Percentiles rank a stretch among this genome's conserved stretches.
Conservation (phyloP, 768 basidiomycete species). For the Suillus brevipes region DNA sequence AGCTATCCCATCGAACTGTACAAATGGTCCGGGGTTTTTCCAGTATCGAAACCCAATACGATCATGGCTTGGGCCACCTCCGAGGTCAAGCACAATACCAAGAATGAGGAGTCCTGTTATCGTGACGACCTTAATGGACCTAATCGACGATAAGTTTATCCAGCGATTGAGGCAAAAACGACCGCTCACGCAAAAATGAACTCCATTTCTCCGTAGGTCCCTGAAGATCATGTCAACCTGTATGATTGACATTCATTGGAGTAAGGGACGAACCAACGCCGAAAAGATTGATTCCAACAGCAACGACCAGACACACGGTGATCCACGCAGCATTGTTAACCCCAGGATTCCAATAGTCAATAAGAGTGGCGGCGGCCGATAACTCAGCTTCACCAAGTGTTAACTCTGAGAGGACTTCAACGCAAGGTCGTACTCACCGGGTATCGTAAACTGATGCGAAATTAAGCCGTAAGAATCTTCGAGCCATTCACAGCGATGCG, state of each 20-base stretch:
- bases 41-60: neutral
- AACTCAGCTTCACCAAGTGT: neutral
- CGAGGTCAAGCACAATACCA: neutral
- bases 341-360: neutral
- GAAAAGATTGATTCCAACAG: neutral
- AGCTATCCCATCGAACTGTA: neutral
- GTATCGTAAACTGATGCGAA: neutral
- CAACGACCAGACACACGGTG: neutral
- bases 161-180: neutral
- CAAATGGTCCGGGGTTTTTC: neutral
- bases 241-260: neutral
- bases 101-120: neutral
- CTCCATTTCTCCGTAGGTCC: neutral
- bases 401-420: neutral
- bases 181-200: neutral
- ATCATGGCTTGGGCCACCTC: neutral
- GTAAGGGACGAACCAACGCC: neutral
- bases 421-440: neutral
- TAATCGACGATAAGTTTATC: neutral
- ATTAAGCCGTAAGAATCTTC: neutral
- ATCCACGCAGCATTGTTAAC: neutral
- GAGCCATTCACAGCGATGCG: neutral
- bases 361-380: neutral
- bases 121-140: neutral
- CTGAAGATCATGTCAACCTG: neutral